Conservation (phyloP, 768 basidiomycete species). For the Suillus fuscotomentosus region DNA sequence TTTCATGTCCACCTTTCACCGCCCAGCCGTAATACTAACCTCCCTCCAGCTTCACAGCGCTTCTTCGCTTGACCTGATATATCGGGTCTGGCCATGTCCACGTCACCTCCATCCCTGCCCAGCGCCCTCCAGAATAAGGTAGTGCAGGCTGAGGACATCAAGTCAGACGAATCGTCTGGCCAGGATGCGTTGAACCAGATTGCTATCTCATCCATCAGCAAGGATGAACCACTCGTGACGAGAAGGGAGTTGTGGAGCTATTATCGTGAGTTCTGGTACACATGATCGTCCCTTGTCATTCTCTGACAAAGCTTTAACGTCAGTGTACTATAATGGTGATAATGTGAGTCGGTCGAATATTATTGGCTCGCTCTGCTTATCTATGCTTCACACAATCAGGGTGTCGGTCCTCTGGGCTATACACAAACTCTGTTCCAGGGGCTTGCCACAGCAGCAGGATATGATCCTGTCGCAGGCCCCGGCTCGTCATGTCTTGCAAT, state of each 20-base stretch:
- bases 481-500: slow-evolving; percentile 64
- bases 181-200: slow-evolving; percentile 12
- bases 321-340: slow-evolving; percentile 82
- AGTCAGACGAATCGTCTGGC: slow-evolving; percentile 8
- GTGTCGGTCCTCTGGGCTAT: slow-evolving; percentile 67
- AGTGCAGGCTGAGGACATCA: slow-evolving; percentile 10
- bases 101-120: slow-evolving; percentile 1
- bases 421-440: slow-evolving; percentile 75
- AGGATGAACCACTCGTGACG: slow-evolving; percentile 69
- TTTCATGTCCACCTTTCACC: not conserved
- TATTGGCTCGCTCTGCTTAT: not conserved
- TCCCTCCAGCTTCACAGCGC: not conserved
- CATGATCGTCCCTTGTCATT: not conserved
- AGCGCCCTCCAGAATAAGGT: slow-evolving; percentile 4
- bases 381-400: slow-evolving; percentile 35
- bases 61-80: not conserved
- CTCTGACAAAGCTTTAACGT: not conserved
- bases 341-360: slow-evolving; percentile 45
- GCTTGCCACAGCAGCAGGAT: slow-evolving; percentile 70
- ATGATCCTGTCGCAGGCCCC: slow-evolving; percentile 65
- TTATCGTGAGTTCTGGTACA: slow-evolving; percentile 50
- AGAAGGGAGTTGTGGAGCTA: slow-evolving; percentile 79
- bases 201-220: slow-evolving; percentile 40
- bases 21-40: not conserved
- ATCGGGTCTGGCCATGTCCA: slow-evolving; percentile 15